These are phyloP conservation scores for Closterium sp. DNA, from an alignment of 139 green algal genomes.

Conservation along the genomic window DNA sequence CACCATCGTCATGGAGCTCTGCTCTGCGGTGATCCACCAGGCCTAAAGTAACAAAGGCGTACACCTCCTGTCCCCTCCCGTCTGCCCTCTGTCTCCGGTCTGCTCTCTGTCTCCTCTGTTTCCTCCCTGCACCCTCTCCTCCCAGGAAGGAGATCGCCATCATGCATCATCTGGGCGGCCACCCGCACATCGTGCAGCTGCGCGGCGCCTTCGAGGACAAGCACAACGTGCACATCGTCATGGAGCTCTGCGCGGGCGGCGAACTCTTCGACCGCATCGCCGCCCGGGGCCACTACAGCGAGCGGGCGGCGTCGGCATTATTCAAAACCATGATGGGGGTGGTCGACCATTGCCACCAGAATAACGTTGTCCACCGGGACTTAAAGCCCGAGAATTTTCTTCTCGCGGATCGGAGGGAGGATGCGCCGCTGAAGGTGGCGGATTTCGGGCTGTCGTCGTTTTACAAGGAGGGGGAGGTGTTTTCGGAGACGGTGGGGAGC, in stretches of 20 bases:
- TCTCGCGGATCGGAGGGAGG: neutral
- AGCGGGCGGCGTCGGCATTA: neutral
- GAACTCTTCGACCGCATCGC: conserved; percentile 6
- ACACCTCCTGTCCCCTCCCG: too few species aligned
- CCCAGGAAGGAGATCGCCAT: neutral
- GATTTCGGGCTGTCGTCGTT: neutral
- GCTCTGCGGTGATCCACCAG: too few species aligned
- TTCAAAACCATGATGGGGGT: neutral
- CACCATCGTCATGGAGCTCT: conserved; percentile 5
- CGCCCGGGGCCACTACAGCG: neutral
- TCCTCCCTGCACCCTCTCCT: neutral
- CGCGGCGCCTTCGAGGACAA: neutral
- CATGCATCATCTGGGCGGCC: neutral
- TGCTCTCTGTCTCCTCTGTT: too few species aligned
- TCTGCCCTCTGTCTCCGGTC: too few species aligned
- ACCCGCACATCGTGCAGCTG: conserved; percentile 6
- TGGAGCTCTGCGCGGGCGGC: conserved; percentile 3
- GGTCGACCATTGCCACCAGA: conserved; percentile 18
- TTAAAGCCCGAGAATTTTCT: conserved; percentile 47
- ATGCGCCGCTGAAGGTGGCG: conserved; percentile 5
- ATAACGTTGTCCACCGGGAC: conserved; percentile 26
- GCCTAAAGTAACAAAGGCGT: too few species aligned
- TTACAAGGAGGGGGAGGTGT: neutral
- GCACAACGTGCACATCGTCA: conserved; percentile 9
- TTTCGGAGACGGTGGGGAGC: conserved; percentile 2